Percentiles rank a stretch among this genome's conserved stretches.
These are phyloP conservation scores for Ramichloridium luteum DNA, from an alignment of 2,329 filamentous ascomycete genomes.

Conservation along the genomic window DNA sequence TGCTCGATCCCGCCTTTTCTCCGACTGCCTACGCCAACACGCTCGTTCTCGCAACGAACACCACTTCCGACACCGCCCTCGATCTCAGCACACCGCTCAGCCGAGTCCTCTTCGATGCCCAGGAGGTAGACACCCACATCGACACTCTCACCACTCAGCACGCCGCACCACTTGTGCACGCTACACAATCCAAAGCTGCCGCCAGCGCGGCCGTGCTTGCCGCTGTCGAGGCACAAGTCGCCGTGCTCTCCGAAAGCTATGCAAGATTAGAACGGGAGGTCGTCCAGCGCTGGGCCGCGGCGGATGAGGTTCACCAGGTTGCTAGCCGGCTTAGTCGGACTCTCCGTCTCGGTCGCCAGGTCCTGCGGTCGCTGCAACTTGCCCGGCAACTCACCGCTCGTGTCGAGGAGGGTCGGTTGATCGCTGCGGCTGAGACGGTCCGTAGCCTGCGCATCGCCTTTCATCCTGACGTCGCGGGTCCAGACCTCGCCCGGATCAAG, in stretches of 20 bases:
- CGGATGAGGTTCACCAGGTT: slow-evolving; percentile 67
- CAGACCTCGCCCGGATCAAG: slow-evolving; percentile 62
- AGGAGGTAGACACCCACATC: slow-evolving; percentile 94
- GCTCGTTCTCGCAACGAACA: slow-evolving; percentile 82
- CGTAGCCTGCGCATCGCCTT: slow-evolving; percentile 43
- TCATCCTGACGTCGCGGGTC: slow-evolving; percentile 32
- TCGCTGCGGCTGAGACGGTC: slow-evolving; percentile 71
- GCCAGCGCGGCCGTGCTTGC: slow-evolving; percentile 60
- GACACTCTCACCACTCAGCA: slow-evolving; percentile 76
- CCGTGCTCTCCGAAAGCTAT: slow-evolving; percentile 72
- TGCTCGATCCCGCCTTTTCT: slow-evolving; percentile 72
- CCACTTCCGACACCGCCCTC: slow-evolving; percentile 74
- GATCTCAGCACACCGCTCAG: slow-evolving; percentile 92
- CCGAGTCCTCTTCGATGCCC: slow-evolving; percentile 86
- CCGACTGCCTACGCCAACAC: slow-evolving; percentile 74
- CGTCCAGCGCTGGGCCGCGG: slow-evolving; percentile 69
- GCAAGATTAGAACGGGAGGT: slow-evolving; percentile 77
- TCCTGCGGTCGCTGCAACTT: slow-evolving; percentile 66
- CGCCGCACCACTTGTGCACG: slow-evolving; percentile 64
- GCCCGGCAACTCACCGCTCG: slow-evolving; percentile 67
- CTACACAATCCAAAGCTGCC: slow-evolving; percentile 63
- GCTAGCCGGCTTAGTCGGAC: slow-evolving; percentile 72
- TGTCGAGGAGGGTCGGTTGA: slow-evolving; percentile 45
- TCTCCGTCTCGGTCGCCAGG: slow-evolving; percentile 60
- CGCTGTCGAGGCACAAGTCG: slow-evolving; percentile 69